Evolutionary conservation across 805 yeast genomes (phyloP), one percentile per base, ranked within the genome.

Genomic region (Jamesozyma gamospora): DNA sequence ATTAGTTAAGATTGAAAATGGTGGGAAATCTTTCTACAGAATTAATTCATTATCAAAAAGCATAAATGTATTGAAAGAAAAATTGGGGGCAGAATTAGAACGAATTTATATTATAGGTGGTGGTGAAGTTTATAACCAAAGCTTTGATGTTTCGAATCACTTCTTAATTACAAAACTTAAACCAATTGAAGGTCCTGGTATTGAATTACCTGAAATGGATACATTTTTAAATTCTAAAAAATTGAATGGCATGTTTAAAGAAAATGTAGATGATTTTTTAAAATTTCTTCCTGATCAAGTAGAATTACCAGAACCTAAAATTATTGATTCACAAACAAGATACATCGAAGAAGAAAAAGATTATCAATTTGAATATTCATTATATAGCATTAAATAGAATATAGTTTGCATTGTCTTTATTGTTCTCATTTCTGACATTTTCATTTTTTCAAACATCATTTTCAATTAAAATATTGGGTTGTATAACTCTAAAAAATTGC

Each of bases 91-190:
- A 14, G 16, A 37, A 15, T 17, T 80, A 16, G 82, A 76, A 36
- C 73, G 74, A 35, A 69, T 92, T 1, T 92, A 78, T 53, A 71
- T 92, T 19, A 90, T 92, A 45, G 98, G 98, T 3, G 98, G 98
- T 1, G 92, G 88, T 0, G 88, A 88, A 55, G 67, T 92, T 8
- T 92, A 92, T 63, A 70, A 74, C 37, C 67, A 75, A 30, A 68
- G 78, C 12, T 52, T 60, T 40, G 62, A 63, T 4, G 39, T 64
- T 10, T 75, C 79, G 1, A 72, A 72, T 34, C 69, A 75, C 24
- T 60, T 85, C 36, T 67, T 84, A 19, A 57, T 88, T 13, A 87
- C 96, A 0, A 88, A 85, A 53, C 71, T 88, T 25, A 50, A 56
- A 2, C 55, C 59, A n/a, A 49, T 57, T 4, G 49, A 52, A 4